Evolutionary conservation across 2,329 filamentous ascomycete species (phyloP).

Genomic region (Alternaria burnsii): DNA sequence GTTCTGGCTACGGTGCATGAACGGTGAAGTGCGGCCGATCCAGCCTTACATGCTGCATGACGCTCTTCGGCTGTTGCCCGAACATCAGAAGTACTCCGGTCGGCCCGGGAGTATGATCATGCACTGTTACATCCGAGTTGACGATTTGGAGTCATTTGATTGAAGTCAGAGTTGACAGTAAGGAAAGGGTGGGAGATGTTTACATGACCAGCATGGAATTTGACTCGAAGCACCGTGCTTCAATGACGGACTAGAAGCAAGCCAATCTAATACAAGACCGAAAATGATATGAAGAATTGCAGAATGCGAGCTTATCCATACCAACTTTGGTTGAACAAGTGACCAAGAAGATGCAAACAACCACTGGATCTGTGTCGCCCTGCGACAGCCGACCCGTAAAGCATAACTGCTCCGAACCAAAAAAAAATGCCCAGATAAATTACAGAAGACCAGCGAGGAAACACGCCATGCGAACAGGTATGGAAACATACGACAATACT

Average conservation of each 20-base stretch:
- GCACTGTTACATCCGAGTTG: background rate
- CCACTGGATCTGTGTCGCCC: background rate
- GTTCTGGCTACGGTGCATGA: background rate
- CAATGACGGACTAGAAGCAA: background rate
- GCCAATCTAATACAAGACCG: background rate
- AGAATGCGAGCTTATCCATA: background rate
- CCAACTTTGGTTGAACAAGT: background rate
- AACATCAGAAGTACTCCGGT: background rate
- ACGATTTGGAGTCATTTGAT: background rate
- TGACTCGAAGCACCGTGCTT: background rate
- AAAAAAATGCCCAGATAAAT: background rate
- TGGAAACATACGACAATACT: background rate
- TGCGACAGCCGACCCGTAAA: background rate
- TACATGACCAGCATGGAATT: conserved; percentile 9
- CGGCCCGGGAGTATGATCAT: background rate
- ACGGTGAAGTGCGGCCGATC: background rate
- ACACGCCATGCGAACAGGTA: background rate
- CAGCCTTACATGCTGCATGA: background rate
- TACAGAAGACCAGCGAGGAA: background rate
- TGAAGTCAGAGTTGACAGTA: background rate
- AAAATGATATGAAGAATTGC: background rate
- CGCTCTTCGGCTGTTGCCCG: background rate
- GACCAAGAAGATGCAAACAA: background rate
- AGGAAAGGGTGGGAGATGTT: background rate
- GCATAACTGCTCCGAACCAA: background rate